These are phyloP conservation scores for Lepidium campestre DNA, from an alignment of 441 rosid genomes.

Conservation along the genomic window DNA sequence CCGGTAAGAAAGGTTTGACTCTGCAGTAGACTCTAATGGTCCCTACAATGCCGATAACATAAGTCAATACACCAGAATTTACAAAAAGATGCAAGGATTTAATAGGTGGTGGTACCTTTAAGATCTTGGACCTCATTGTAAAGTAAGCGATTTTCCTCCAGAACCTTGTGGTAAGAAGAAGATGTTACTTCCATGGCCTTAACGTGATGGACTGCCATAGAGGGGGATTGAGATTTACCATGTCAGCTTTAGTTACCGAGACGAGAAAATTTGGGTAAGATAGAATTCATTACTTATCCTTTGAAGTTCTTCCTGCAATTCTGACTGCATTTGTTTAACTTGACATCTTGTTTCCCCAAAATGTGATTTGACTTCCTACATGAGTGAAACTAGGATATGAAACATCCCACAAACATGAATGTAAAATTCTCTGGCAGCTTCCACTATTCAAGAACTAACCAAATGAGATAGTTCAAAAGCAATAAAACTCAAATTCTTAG, in stretches of 20 bases:
- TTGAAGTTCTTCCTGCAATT: conserved; percentile 59
- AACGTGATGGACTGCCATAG: conserved; percentile 52
- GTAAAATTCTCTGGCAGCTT: not conserved
- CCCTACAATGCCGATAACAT: conserved; percentile 38
- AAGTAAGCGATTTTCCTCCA: conserved; percentile 84
- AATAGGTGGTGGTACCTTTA: conserved; percentile 47
- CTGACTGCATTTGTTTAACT: conserved; percentile 57
- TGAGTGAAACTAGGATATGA: not conserved
- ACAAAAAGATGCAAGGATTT: not conserved
- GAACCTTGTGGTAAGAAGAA: conserved; percentile 64
- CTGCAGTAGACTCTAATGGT: conserved; percentile 87
- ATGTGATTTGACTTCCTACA: conserved; percentile 58
- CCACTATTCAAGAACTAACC: not conserved
- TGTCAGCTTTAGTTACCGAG: not conserved
- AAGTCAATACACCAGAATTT: not conserved
- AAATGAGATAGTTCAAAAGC: not conserved
- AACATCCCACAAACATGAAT: not conserved
- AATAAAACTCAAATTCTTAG: not conserved
- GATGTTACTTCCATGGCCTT: conserved; percentile 69
- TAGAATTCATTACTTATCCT: conserved; percentile 50
- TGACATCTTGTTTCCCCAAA: conserved; percentile 47
- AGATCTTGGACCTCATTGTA: conserved; percentile 98
- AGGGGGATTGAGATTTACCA: conserved; percentile 2
- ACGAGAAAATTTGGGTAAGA: not conserved
- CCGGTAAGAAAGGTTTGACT: conserved; percentile 76